Percentiles rank a stretch among this genome's conserved stretches.
phyloP scores from a whole-genome alignment of 305 asterid species.

The Fraxinus floribunda region DNA sequence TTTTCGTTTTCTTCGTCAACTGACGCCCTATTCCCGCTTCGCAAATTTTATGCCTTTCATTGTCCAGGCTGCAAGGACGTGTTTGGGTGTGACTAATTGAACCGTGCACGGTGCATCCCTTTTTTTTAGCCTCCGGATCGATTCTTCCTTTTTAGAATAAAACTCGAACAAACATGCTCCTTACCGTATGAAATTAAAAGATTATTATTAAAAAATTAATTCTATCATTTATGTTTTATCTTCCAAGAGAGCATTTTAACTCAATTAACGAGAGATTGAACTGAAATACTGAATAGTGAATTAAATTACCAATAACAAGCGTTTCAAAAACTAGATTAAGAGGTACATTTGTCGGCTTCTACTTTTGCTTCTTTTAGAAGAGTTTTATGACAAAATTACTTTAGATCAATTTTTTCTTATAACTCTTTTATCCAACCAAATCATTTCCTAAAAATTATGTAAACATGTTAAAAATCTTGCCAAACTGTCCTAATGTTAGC shows the following conservation, averaged over 20 bases:
- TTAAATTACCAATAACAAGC: too few relatives aligned
- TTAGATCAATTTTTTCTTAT: too few relatives aligned
- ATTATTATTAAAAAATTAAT: too few relatives aligned
- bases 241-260: not conserved
- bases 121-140: not conserved
- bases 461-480: not conserved
- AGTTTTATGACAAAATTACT: too few relatives aligned
- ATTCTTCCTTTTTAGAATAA: not conserved
- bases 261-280: not conserved
- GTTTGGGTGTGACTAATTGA: not conserved
- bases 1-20: not conserved
- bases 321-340: too few relatives aligned
- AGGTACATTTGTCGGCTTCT: not conserved
- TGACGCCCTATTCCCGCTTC: not conserved
- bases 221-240: not conserved
- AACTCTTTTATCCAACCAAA: not conserved
- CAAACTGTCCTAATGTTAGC: not conserved
- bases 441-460: too few relatives aligned
- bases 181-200: not conserved
- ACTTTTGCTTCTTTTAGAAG: not conserved
- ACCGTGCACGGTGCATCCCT: not conserved
- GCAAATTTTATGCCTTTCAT: not conserved
- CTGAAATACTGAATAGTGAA: too few relatives aligned
- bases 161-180: not conserved
- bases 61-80: not conserved